phyloP scores from a whole-genome alignment of 192 early-diverging fungal species.

The Diversispora epigaea region DNA sequence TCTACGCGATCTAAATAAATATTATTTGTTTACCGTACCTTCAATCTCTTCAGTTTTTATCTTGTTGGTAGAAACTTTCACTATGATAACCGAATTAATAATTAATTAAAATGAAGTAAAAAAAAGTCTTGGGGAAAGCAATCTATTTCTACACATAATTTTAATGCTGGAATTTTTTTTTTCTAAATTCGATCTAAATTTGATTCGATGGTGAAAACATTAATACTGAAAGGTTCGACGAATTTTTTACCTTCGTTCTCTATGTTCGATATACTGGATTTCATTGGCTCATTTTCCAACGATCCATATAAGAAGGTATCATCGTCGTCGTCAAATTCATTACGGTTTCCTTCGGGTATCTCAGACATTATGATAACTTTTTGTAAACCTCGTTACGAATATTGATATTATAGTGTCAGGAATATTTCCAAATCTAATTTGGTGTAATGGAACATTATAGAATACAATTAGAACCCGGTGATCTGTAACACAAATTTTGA shows the following conservation, averaged over 20 bases:
- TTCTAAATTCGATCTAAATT: background rate
- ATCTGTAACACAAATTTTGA: too few species aligned
- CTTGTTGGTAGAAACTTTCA: background rate
- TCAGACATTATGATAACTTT: too few species aligned
- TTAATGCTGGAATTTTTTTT: background rate
- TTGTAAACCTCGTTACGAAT: too few species aligned
- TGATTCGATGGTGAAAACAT: background rate
- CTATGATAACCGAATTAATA: background rate
- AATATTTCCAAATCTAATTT: too few species aligned
- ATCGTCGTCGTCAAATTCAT: slow-evolving; percentile 4
- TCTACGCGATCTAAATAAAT: background rate
- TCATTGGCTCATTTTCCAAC: background rate
- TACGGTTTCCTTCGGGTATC: too few species aligned
- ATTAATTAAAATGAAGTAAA: background rate
- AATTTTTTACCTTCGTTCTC: slow-evolving; percentile 10
- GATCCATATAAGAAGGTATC: slow-evolving; percentile 1
- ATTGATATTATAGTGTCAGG: too few species aligned
- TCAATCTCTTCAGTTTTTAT: background rate
- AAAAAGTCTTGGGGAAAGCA: background rate
- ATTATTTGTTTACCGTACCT: background rate
- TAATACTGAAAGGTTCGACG: background rate
- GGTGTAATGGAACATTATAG: too few species aligned
- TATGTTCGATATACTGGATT: background rate
- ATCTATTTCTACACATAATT: background rate
- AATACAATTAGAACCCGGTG: too few species aligned